phyloP scores from a whole-genome alignment of 805 yeast species.

The Teunomyces barrocoloradensis region DNA sequence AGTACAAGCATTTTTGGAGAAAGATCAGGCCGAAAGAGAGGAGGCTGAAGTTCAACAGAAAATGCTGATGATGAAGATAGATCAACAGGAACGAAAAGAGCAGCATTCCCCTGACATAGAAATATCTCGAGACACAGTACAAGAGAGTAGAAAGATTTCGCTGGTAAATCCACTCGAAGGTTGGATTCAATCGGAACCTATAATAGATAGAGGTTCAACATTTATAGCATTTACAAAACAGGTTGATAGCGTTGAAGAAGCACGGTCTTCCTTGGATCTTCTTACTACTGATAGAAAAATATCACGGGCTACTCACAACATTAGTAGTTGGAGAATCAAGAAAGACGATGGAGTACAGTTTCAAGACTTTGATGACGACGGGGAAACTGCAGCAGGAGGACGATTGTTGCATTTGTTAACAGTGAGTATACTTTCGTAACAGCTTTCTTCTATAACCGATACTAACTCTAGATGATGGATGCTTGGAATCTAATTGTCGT shows the following conservation, averaged over 20 bases:
- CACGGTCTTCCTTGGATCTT: constrained; percentile 46
- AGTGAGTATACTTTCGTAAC: constrained; percentile 27
- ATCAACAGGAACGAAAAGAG: constrained; percentile 2
- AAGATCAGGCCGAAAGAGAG: constrained; percentile 28
- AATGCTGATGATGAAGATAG: not conserved
- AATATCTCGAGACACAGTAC: not conserved
- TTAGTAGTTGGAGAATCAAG: constrained; percentile 82
- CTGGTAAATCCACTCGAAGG: constrained; percentile 53
- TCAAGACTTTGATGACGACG: constrained; percentile 95
- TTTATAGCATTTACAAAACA: constrained; percentile 73
- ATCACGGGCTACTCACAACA: constrained; percentile 69
- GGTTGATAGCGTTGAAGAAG: constrained; percentile 68
- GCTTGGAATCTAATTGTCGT: constrained; percentile 82
- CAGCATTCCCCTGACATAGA: not conserved
- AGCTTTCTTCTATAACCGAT: constrained; percentile 4
- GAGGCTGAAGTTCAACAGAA: constrained; percentile 6
- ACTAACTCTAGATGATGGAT: constrained; percentile 57
- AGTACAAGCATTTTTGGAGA: constrained; percentile 47
- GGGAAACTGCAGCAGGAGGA: constrained; percentile 95
- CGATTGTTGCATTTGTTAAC: constrained; percentile 75
- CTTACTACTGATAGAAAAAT: constrained; percentile 67
- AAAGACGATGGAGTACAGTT: constrained; percentile 52
- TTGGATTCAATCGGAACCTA: constrained; percentile 77
- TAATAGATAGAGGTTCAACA: constrained; percentile 79
- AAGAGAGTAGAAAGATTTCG: not conserved